phyloP scores from a whole-genome alignment of 441 rosid genomes.

The Adansonia rubrostipa region DNA sequence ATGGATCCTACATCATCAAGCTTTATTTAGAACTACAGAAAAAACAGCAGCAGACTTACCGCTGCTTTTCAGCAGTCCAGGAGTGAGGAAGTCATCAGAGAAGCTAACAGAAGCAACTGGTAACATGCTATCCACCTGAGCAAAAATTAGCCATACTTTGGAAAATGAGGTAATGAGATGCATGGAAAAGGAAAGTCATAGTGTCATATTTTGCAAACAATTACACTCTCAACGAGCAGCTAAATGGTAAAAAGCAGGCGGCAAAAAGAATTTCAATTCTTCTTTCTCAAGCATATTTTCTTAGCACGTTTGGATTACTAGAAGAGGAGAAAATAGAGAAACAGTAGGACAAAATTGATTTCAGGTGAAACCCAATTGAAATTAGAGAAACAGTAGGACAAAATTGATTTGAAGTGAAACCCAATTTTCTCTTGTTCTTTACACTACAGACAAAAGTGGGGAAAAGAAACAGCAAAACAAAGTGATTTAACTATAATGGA shows the following conservation, averaged over 20 bases:
- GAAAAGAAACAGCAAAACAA: not conserved
- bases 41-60: constrained; percentile 45
- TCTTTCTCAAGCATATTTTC: not conserved
- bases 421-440: not conserved
- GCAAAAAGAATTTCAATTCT: not conserved
- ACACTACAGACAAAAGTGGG: not conserved
- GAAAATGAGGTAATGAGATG: not conserved
- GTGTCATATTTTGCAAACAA: not conserved
- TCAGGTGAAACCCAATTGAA: too few relatives aligned
- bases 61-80: constrained; percentile 63
- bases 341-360: too few relatives aligned
- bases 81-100: constrained; percentile 59
- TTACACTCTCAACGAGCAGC: not conserved
- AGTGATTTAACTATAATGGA: not conserved
- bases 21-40: not conserved
- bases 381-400: not conserved
- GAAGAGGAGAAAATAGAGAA: not conserved
- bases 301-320: not conserved
- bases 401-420: not conserved
- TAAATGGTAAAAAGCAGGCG: not conserved
- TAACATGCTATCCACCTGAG: constrained; percentile 64
- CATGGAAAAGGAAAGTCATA: not conserved
- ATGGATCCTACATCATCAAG: not conserved
- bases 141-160: constrained; percentile 22
- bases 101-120: constrained; percentile 72